Conservation (phyloP, 1,139 yeast genomes). For the Sugiyamaella xylanicola region DNA sequence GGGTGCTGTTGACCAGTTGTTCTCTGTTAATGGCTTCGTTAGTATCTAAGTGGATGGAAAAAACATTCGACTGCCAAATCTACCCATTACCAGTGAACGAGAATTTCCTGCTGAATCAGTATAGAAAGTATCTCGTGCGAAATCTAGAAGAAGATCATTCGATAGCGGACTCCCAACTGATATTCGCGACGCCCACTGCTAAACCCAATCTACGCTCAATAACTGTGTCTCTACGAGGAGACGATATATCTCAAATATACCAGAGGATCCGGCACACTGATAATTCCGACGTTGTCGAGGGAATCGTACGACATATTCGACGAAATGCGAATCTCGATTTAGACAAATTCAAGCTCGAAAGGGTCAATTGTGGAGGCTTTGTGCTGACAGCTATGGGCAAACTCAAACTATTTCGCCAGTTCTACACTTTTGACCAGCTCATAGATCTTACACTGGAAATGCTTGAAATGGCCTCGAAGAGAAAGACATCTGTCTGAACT, state of each 20-base stretch:
- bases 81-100: conserved; percentile 19
- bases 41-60: conserved; percentile 25
- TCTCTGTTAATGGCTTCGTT: conserved; percentile 22
- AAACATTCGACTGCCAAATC: conserved; percentile 26
- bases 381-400: conserved; percentile 30
- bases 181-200: conserved; percentile 23
- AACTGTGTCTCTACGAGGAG: conserved; percentile 28
- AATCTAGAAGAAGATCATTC: neutral
- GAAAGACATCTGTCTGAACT: neutral
- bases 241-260: conserved; percentile 24
- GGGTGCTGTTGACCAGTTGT: conserved; percentile 25
- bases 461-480: neutral
- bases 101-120: conserved; percentile 19
- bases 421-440: conserved; percentile 13
- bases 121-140: conserved; percentile 20
- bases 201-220: conserved; percentile 27
- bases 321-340: conserved; percentile 28
- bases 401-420: conserved; percentile 26
- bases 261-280: conserved; percentile 15
- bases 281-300: conserved; percentile 15
- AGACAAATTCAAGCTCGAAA: conserved; percentile 24
- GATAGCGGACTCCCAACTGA: conserved; percentile 28
- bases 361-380: conserved; percentile 33
- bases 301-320: conserved; percentile 26
- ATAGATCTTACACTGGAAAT: neutral